Conservation (phyloP, 257 asterid genomes). For the Cordia subcordata region DNA sequence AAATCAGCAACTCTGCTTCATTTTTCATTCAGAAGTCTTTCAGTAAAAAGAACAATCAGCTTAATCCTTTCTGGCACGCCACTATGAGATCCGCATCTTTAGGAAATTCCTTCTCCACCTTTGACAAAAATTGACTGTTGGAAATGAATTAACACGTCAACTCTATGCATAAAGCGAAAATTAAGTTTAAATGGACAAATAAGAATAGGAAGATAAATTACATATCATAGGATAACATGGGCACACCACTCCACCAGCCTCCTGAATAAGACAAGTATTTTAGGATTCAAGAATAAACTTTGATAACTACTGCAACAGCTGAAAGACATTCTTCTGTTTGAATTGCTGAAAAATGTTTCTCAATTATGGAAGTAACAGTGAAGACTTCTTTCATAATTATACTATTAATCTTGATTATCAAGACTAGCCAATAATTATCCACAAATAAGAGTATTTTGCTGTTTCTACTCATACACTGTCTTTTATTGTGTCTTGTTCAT, state of each 20-base stretch:
- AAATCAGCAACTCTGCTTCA: neutral
- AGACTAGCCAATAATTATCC: too few relatives aligned
- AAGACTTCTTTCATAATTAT: too few relatives aligned
- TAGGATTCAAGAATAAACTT: neutral
- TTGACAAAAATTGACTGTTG: slow-evolving; percentile 54
- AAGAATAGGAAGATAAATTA: slow-evolving; percentile 23
- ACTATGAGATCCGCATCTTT: slow-evolving; percentile 80
- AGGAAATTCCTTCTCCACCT: slow-evolving; percentile 69
- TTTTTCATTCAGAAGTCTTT: neutral
- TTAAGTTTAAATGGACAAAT: neutral
- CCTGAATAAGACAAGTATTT: slow-evolving; percentile 34
- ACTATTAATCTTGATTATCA: too few relatives aligned
- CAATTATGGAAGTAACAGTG: too few relatives aligned
- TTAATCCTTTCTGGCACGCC: slow-evolving; percentile 95
- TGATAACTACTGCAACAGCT: neutral
- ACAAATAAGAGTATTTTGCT: too few relatives aligned
- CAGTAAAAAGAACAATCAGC: slow-evolving; percentile 46
- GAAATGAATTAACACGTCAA: slow-evolving; percentile 7
- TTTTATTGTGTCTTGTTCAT: too few relatives aligned
- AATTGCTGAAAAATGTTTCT: too few relatives aligned
- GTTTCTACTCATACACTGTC: too few relatives aligned
- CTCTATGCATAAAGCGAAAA: neutral
- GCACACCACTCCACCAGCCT: slow-evolving; percentile 99
- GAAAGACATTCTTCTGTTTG: too few relatives aligned
- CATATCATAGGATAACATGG: slow-evolving; percentile 66